Base-by-base conservation (phyloP, 2,329 filamentous ascomycete species). In the Xylaria sp. region DNA sequence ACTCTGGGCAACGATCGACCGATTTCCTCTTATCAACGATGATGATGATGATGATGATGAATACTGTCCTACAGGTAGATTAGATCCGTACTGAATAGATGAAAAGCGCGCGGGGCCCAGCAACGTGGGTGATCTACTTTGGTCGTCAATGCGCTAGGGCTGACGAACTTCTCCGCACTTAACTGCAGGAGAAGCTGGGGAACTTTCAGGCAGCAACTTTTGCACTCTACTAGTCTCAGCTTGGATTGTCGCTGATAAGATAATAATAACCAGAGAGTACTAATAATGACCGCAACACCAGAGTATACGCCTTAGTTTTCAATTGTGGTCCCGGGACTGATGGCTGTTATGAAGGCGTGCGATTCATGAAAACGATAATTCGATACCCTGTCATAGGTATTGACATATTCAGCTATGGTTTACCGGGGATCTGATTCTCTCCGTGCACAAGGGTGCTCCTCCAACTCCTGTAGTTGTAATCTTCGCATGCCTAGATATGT, bases 131-230 rank as follows among this genome's bases (percentile, higher is more conserved):
- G 51, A 37, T 50, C 15, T 56, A 31, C 44, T 61, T 41, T 50
- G 37, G 56, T 57, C 65, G n/a, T 52, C 7, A 51, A 25, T 34
- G 48, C 41, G 13, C 20, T 41, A 39, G 44, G 58, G 66, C 66
- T 69, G 66, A 69, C 63, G 63, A 66, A 69, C 61, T 61, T 67
- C 63, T 66, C 66, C 66, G 51, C 66, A 69, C n/a, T 18, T 34
- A 39, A n/a, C 63, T 66, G 66, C 66, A 66, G 46, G 34, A 31
- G 23, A 66, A 66, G 41, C 66, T 69, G 62, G 57, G 46, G 57
- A 66, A 48, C 1, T 28, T 20, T n/a, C 46, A 69, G 66, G 66
- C 66, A 69, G 63, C 66, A 63, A 18, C 20, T 52, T 62, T 31
- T 44, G 25, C 23, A 31, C 28, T 44, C 37, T 28, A 28, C 28